Percentiles rank a stretch among this genome's conserved stretches.
These are phyloP conservation scores for Aeschynomene evenia DNA, from an alignment of 306 rosid genomes.

Conservation along the genomic window DNA sequence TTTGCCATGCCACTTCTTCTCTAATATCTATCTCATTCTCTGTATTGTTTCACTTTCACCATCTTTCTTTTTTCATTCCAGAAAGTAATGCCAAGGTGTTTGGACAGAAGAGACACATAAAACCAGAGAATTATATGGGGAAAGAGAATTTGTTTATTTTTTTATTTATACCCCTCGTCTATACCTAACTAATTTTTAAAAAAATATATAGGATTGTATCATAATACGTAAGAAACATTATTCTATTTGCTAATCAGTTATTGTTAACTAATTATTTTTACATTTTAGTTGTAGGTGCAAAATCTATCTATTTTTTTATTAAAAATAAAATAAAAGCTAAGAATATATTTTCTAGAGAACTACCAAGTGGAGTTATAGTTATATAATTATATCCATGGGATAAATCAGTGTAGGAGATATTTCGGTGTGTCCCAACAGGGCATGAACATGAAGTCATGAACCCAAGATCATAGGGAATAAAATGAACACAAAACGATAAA, in stretches of 20 bases:
- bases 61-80: neutral
- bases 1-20: constrained; percentile 2
- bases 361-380: neutral
- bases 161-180: too few relatives aligned
- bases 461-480: constrained; percentile 31
- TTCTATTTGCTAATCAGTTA: too few relatives aligned
- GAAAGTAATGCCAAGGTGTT: neutral
- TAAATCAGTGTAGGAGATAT: neutral
- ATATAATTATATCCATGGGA: neutral
- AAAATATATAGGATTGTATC: too few relatives aligned
- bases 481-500: constrained; percentile 13
- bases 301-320: too few relatives aligned
- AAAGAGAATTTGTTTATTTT: neutral
- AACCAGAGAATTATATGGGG: neutral
- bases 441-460: too few relatives aligned
- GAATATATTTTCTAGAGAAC: neutral
- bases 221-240: too few relatives aligned
- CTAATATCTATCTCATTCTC: neutral
- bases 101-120: neutral
- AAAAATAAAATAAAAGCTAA: too few relatives aligned
- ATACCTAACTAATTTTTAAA: too few relatives aligned
- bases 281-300: too few relatives aligned
- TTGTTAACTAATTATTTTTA: too few relatives aligned
- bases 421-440: neutral
- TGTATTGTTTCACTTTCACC: neutral